Conservation (phyloP, 2,329 filamentous ascomycete species). For the Diaporthe humulicola region DNA sequence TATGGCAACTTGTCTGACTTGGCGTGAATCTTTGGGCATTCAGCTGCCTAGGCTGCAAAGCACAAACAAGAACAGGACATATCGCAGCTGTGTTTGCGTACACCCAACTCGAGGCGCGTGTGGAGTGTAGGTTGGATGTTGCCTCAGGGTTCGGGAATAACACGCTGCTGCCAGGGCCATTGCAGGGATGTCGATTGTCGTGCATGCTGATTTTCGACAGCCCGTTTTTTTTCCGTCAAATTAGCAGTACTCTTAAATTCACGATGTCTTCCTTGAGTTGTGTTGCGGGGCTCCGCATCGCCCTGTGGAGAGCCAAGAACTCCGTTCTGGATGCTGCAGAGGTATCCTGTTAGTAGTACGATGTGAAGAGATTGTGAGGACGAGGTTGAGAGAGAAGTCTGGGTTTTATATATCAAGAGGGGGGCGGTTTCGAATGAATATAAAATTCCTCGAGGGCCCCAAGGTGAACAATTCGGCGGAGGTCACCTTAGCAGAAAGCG, state of each 20-base stretch:
- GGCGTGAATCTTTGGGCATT: neutral
- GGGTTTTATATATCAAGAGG: too few relatives aligned
- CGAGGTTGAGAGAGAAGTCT: neutral
- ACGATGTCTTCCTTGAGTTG: neutral
- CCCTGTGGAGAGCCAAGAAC: neutral
- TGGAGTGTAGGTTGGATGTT: neutral
- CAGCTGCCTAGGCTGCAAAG: neutral
- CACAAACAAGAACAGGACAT: neutral
- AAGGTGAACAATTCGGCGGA: neutral
- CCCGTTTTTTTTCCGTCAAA: neutral
- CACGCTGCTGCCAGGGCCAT: neutral
- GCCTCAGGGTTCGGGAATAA: neutral
- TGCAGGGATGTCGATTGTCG: slow-evolving; percentile 10
- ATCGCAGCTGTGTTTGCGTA: neutral
- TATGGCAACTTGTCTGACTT: neutral
- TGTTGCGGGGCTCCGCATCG: neutral
- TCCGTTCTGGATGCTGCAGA: neutral
- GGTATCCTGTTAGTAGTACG: too few relatives aligned
- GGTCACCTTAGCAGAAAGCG: slow-evolving; percentile 23
- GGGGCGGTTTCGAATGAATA: neutral
- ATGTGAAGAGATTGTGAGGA: neutral
- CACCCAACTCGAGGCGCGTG: neutral
- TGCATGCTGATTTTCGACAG: neutral
- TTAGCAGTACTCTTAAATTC: neutral
- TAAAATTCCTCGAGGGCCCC: neutral